phyloP scores from a whole-genome alignment of 306 rosid species.

The Cicer chorassanicum region DNA sequence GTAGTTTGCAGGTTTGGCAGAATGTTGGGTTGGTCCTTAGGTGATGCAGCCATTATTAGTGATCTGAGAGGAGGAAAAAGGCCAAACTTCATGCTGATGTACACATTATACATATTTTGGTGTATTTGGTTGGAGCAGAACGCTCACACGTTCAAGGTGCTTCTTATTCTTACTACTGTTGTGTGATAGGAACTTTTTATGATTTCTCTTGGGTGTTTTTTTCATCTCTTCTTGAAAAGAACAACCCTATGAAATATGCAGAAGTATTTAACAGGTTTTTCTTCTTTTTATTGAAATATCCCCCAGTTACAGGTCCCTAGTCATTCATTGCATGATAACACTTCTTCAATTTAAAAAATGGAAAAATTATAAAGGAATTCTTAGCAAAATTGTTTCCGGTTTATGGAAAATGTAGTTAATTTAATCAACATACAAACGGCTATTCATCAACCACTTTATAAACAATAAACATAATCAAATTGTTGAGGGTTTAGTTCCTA shows the following conservation, averaged over 20 bases:
- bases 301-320: background rate
- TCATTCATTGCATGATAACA: background rate
- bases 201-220: background rate
- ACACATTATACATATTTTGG: too few relatives aligned
- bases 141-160: background rate
- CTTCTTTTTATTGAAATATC: background rate
- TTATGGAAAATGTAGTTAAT: background rate
- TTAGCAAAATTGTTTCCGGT: background rate
- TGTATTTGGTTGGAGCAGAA: background rate
- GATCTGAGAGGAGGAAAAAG: background rate
- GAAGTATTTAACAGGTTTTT: background rate
- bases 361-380: background rate
- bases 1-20: background rate
- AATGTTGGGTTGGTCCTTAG: background rate
- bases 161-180: background rate
- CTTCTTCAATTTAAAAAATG: background rate
- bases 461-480: constrained; percentile 1
- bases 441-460: background rate
- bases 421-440: background rate
- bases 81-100: background rate
- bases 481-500: background rate
- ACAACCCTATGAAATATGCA: background rate
- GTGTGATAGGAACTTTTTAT: too few relatives aligned
- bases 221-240: background rate
- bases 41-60: background rate